Evolutionary conservation across 75 land plant species (phyloP), one percentile per base, ranked within the genome.

Genomic region (Sequoia sempervirens): DNA sequence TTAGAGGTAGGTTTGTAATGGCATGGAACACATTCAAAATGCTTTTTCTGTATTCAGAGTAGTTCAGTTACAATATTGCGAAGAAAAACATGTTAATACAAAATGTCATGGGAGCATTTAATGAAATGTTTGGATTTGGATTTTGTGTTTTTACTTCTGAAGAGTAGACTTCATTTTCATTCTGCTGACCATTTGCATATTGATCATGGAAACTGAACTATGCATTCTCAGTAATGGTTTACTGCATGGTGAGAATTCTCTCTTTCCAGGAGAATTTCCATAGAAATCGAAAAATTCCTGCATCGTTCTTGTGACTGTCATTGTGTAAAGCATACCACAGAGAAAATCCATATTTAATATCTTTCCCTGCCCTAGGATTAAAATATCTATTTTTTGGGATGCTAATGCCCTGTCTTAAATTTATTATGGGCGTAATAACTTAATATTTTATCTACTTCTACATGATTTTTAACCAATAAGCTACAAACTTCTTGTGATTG

Each of bases 1-100:
- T 90, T 17, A 84, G 91, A 90, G 91, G 91, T 90, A 86, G 80
- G 86, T 47, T 75, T 46, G 10, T 38, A 34, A 18, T 50, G 18
- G 28, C 20, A 30, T 32, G 9, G 82, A 81, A 81, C 17, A n/a
- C 47, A 32, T 32, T 70, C 0, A 32, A 32, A 70, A 30, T 70
- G 2, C 1, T 61, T 50, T 58, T 61, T 61, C 66, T 61, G 9
- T 61, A 26, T 61, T 41, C 34, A 38, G n/a, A 75, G 10, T 75
- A 18, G 45, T 40, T 75, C 26, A 18, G 2, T 9, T 7, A 37
- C 41, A 6, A 75, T 78, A 78, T 8, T 45, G 79, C 46, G 1
- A 45, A 20, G 30, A 78, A 45, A 43, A 78, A 78, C 9, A 4
- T 23, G 12, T 81, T 54, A 38, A n/a, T 81, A 28, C 1, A 81